Percentiles rank a stretch among this genome's conserved stretches.
Conservation (phyloP, 75 land plant species). For the Selaginella tamariscina region DNA sequence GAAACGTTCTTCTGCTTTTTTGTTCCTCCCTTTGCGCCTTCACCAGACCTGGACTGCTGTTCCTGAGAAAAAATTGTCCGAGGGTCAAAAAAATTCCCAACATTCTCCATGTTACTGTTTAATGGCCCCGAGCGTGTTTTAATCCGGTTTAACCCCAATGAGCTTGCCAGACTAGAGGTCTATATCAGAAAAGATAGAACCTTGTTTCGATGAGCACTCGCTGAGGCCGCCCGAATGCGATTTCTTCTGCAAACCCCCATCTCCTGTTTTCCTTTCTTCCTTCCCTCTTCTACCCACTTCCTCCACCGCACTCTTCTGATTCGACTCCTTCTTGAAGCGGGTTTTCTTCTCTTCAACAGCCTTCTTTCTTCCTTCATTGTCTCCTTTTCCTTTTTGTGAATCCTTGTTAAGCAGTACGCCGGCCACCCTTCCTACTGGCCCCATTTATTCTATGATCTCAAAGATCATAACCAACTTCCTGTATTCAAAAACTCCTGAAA, state of each 20-base stretch:
- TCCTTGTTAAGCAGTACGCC: no score
- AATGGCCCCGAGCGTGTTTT: slow-evolving; percentile 96
- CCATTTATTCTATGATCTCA: no score
- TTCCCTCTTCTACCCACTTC: neutral
- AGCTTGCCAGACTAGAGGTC: slow-evolving; percentile 20
- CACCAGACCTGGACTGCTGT: neutral
- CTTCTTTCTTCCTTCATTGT: neutral
- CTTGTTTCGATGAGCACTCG: neutral
- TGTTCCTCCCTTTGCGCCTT: slow-evolving; percentile 5
- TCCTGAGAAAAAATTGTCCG: neutral
- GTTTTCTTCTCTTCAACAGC: neutral
- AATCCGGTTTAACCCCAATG: slow-evolving; percentile 72
- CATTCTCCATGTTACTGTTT: slow-evolving; percentile 15
- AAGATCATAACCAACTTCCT: no score
- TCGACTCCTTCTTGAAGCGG: neutral
- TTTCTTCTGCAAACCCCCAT: neutral
- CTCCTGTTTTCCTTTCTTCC: neutral
- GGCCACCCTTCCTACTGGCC: neutral
- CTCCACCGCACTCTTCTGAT: neutral
- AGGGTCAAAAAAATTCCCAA: neutral
- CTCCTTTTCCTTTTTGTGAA: neutral
- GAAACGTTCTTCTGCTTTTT: slow-evolving; percentile 14
- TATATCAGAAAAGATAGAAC: neutral
- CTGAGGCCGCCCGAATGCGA: neutral
- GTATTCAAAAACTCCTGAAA: no score